Evolutionary conservation across 768 basidiomycete genomes (phyloP).

Genomic region (Tylopilus subfusipes): DNA sequence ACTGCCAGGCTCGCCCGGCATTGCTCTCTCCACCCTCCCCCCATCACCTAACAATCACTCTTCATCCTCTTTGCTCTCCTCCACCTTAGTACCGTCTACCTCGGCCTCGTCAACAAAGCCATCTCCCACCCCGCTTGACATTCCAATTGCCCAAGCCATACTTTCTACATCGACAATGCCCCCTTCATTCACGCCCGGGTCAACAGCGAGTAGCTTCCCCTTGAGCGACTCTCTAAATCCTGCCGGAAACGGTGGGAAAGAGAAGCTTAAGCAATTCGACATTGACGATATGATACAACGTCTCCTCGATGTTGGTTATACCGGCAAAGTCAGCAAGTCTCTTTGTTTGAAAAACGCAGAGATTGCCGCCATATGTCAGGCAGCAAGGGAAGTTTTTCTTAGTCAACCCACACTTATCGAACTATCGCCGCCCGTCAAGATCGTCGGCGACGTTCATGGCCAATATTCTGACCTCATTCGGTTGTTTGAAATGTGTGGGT

Average conservation of each 20-base stretch:
- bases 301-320: constrained; percentile 93
- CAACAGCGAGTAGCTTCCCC: constrained; percentile 39
- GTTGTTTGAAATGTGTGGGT: constrained; percentile 99
- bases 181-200: constrained; percentile 48
- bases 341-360: constrained; percentile 94
- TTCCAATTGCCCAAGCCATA: constrained; percentile 80
- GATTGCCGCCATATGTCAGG: constrained; percentile 90
- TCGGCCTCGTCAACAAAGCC: constrained; percentile 35
- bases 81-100: constrained; percentile 7
- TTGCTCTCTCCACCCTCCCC: constrained; percentile 37
- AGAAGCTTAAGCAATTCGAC: constrained; percentile 72
- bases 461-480: constrained; percentile 99
- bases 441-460: constrained; percentile 98
- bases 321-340: constrained; percentile 96
- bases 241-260: constrained; percentile 44
- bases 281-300: constrained; percentile 98
- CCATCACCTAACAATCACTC: constrained; percentile 39
- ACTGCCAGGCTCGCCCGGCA: constrained; percentile 28
- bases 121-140: constrained; percentile 61
- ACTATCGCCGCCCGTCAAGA: constrained; percentile 96
- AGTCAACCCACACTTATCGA: constrained; percentile 96
- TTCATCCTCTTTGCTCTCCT: constrained; percentile 37
- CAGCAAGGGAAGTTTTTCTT: constrained; percentile 94
- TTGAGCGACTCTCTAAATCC: constrained; percentile 35
- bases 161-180: constrained; percentile 63